phyloP scores from a whole-genome alignment of 768 basidiomycete genomes.

The Naganishia onofrii region DNA sequence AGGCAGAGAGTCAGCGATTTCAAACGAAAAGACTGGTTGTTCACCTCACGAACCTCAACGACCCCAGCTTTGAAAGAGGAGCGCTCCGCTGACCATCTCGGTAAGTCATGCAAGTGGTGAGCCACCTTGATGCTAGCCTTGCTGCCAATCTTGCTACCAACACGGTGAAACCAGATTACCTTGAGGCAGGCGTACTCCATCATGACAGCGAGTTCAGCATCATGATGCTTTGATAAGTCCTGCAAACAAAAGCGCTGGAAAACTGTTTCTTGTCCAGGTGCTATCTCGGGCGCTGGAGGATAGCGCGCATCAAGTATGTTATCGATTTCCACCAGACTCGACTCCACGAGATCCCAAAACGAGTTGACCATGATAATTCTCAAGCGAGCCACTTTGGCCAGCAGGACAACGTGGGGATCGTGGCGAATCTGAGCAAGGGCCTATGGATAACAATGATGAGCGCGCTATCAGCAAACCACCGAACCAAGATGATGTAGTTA shows the following conservation, averaged over 20 bases:
- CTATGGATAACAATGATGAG: background rate
- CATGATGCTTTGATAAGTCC: conserved; percentile 1
- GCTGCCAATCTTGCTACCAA: conserved; percentile 8
- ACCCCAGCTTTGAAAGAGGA: conserved; percentile 2
- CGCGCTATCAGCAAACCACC: background rate
- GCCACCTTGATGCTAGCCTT: conserved; percentile 24
- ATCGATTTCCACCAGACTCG: conserved; percentile 2
- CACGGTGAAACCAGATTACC: conserved; percentile 16
- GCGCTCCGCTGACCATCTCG: background rate
- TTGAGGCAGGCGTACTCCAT: conserved; percentile 20
- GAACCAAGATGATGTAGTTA: background rate
- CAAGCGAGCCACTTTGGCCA: conserved; percentile 17
- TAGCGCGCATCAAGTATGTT: conserved; percentile 8
- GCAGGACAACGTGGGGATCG: conserved; percentile 22
- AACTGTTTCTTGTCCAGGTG: background rate
- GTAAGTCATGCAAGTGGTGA: conserved; percentile 13
- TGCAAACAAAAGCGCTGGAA: conserved; percentile 1
- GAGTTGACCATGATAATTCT: conserved; percentile 30
- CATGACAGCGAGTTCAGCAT: conserved; percentile 16
- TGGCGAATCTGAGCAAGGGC: conserved; percentile 11
- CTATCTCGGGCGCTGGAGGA: background rate
- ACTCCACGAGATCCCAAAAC: conserved; percentile 25
- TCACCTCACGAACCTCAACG: background rate
- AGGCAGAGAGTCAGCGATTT: background rate
- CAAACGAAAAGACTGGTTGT: background rate